These are phyloP conservation scores for Rhododendron henanense DNA, from an alignment of 148 eudicot species.

Conservation along the genomic window DNA sequence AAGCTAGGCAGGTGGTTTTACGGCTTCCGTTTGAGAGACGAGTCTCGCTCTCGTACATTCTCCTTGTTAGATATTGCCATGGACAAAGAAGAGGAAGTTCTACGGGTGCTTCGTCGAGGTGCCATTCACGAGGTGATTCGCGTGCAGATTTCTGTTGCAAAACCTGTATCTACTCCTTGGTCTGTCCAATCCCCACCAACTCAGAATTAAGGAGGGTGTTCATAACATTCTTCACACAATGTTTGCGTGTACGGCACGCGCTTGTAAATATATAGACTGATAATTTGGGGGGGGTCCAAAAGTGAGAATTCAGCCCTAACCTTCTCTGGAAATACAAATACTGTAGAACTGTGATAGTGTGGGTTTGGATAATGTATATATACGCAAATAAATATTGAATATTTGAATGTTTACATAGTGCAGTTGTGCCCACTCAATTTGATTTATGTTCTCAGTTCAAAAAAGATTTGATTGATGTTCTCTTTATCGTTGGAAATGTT, in stretches of 20 bases:
- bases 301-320: neutral
- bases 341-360: neutral
- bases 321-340: neutral
- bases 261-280: neutral
- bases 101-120: slow-evolving; percentile 68
- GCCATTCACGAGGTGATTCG: slow-evolving; percentile 80
- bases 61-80: slow-evolving; percentile 59
- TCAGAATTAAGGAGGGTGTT: neutral
- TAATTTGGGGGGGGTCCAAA: neutral
- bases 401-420: neutral
- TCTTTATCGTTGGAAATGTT: neutral
- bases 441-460: neutral
- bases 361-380: neutral
- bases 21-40: slow-evolving; percentile 77
- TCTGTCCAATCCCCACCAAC: slow-evolving; percentile 29
- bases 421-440: neutral
- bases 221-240: neutral
- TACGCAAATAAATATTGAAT: neutral
- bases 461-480: neutral
- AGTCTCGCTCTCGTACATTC: slow-evolving; percentile 45
- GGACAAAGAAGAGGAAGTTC: slow-evolving; percentile 52
- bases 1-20: slow-evolving; percentile 79
- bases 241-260: neutral
- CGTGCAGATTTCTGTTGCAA: slow-evolving; percentile 56
- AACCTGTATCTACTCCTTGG: slow-evolving; percentile 47